phyloP scores from a whole-genome alignment of 495 filamentous ascomycete genomes.

The Neurospora sublineolata region DNA sequence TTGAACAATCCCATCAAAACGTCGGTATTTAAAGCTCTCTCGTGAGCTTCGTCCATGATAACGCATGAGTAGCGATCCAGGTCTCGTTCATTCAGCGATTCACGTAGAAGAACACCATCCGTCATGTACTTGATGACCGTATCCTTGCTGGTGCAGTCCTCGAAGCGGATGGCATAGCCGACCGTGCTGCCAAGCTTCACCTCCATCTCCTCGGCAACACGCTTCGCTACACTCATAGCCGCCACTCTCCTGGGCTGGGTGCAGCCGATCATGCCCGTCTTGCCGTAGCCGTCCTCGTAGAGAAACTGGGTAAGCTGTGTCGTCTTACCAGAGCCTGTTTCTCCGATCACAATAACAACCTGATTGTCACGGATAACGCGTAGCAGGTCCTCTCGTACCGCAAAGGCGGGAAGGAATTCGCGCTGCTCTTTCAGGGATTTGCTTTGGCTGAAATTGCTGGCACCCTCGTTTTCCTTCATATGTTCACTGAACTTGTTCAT shows the following conservation, averaged over 20 bases:
- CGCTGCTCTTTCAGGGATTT: slow-evolving; percentile 86
- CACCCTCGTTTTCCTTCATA: slow-evolving; percentile 78
- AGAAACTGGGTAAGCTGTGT: slow-evolving; percentile 94
- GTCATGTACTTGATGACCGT: slow-evolving; percentile 99
- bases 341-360: slow-evolving; percentile 90
- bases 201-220: slow-evolving; percentile 98
- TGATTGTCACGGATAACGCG: slow-evolving; percentile 94
- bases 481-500: slow-evolving; percentile 83
- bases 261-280: slow-evolving; percentile 81
- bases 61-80: slow-evolving; percentile 96
- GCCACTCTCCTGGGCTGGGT: slow-evolving; percentile 92
- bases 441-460: slow-evolving; percentile 85
- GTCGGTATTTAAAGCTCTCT: slow-evolving; percentile 92
- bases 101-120: slow-evolving; percentile 87
- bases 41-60: slow-evolving; percentile 99
- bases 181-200: slow-evolving; percentile 81
- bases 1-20: slow-evolving; percentile 96
- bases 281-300: slow-evolving; percentile 85
- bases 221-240: slow-evolving; percentile 97
- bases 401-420: slow-evolving; percentile 91
- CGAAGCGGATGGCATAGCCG: slow-evolving; percentile 97
- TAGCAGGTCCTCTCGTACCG: slow-evolving; percentile 89
- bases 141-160: slow-evolving; percentile 91
- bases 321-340: slow-evolving; percentile 94
- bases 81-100: slow-evolving; percentile 83